These are phyloP conservation scores for Arbutus unedo DNA, from an alignment of 148 eudicot genomes.

Conservation along the genomic window DNA sequence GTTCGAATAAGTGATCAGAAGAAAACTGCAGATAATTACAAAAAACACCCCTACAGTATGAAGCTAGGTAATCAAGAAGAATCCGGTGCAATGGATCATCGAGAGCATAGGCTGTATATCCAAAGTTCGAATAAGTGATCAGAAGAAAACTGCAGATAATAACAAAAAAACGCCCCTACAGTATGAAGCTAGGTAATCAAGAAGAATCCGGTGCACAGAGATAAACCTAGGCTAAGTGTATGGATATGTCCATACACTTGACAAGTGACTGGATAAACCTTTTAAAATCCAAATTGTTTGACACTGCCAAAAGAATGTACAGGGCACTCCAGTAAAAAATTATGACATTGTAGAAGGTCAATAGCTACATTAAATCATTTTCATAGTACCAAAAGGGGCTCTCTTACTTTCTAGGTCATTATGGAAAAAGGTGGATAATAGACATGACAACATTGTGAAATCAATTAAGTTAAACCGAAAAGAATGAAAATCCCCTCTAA, in stretches of 20 bases:
- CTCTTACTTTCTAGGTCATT: background rate
- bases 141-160: slow-evolving; percentile 7
- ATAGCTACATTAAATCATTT: background rate
- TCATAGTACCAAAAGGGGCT: no score
- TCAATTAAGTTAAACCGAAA: background rate
- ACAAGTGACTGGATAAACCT: background rate
- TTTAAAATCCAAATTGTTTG: background rate
- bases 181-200: background rate
- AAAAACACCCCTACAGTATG: background rate
- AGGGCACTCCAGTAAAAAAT: background rate
- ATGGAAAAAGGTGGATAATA: background rate
- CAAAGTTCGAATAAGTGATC: slow-evolving; percentile 19
- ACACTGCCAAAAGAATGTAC: background rate
- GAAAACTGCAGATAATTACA: background rate
- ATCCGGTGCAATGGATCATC: slow-evolving; percentile 56
- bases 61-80: background rate
- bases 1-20: slow-evolving; percentile 20
- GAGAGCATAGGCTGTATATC: slow-evolving; percentile 66
- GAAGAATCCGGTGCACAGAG: background rate
- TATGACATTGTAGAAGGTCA: background rate
- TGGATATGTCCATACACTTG: background rate
- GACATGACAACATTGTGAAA: no score
- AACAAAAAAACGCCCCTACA: background rate
- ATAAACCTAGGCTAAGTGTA: background rate
- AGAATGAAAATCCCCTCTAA: background rate